Evolutionary conservation across 331 rosid species (phyloP).

Genomic region (Pyracantha coccinea): DNA sequence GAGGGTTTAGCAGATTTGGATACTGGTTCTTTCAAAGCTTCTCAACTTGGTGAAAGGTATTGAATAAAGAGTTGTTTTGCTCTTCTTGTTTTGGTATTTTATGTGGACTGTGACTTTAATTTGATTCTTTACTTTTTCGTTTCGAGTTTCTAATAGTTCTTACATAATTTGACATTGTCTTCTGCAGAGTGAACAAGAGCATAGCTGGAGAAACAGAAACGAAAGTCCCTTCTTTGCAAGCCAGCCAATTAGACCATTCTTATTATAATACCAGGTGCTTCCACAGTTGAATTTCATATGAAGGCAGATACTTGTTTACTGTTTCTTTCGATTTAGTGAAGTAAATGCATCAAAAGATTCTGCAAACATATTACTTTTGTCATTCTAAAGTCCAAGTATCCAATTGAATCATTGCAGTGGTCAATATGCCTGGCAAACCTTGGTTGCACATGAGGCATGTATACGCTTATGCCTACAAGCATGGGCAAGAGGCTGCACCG

Average conservation of each 20-base stretch:
- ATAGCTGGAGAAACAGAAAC: constrained; percentile 34
- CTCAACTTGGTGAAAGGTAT: constrained; percentile 51
- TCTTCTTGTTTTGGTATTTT: neutral
- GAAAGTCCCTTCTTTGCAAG: constrained; percentile 26
- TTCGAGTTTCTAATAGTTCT: neutral
- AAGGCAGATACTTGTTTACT: neutral
- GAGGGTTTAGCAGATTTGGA: constrained; percentile 33
- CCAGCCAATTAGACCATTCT: constrained; percentile 31
- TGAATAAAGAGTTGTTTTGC: neutral
- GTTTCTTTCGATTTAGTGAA: neutral
- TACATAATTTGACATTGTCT: constrained; percentile 5
- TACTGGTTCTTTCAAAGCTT: constrained; percentile 10
- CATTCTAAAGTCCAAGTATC: neutral
- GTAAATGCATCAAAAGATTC: neutral
- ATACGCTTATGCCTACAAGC: constrained; percentile 87
- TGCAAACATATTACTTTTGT: neutral
- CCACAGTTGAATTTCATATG: neutral
- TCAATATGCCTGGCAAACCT: constrained; percentile 90
- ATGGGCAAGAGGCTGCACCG: constrained; percentile 87
- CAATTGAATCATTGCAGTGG: constrained; percentile 47
- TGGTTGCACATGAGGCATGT: constrained; percentile 88
- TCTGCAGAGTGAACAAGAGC: constrained; percentile 36
- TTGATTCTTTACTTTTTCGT: neutral
- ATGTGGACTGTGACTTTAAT: neutral
- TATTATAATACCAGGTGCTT: constrained; percentile 55